A percentile compares a stretch with the other conserved stretches of the same genome.
Conservation (phyloP, 176 grass and related monocot genomes). For the Ampelocalamus luodianensis region DNA sequence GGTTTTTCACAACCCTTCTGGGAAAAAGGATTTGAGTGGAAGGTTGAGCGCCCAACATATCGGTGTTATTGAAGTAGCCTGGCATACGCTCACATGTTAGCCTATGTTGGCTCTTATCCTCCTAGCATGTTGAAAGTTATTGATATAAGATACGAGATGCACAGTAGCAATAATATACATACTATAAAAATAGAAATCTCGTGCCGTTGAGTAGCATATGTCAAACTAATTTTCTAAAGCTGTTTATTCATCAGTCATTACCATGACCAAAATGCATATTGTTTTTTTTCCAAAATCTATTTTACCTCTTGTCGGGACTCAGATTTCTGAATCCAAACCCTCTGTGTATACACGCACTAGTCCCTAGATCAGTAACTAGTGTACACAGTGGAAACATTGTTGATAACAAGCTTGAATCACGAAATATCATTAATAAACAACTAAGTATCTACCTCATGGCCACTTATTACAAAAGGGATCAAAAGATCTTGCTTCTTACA, state of each 20-base stretch:
- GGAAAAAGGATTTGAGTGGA: too few relatives aligned
- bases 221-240: not conserved
- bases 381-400: too few relatives aligned
- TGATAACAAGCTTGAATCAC: too few relatives aligned
- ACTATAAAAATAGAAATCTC: not conserved
- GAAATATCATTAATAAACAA: too few relatives aligned
- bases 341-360: too few relatives aligned
- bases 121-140: not conserved
- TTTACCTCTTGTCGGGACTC: too few relatives aligned
- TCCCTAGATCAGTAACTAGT: too few relatives aligned
- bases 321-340: too few relatives aligned
- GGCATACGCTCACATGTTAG: not conserved
- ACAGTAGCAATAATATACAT: not conserved
- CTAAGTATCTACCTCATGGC: too few relatives aligned
- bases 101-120: not conserved
- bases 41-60: not conserved
- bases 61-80: not conserved
- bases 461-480: too few relatives aligned
- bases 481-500: too few relatives aligned
- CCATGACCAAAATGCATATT: conserved; percentile 26
- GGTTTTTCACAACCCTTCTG: not conserved
- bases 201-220: not conserved
- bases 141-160: not conserved
- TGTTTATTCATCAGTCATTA: not conserved
- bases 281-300: not conserved